Percentiles rank a stretch among this genome's conserved stretches.
These are phyloP conservation scores for Penicillium freii DNA, from an alignment of 2,329 filamentous ascomycete genomes.

Conservation along the genomic window DNA sequence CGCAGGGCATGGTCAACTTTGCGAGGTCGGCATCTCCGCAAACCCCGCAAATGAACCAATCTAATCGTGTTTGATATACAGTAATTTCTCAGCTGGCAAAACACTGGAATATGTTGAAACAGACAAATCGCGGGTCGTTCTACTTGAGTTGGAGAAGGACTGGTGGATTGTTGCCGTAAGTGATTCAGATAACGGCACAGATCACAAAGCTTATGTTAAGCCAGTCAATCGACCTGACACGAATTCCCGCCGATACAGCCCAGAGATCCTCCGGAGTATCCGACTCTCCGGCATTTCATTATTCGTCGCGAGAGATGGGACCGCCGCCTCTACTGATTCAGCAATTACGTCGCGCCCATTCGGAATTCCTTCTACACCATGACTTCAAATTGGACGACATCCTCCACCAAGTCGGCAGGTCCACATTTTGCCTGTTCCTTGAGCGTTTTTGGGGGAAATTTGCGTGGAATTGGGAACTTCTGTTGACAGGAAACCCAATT, in stretches of 20 bases:
- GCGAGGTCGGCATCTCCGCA: constrained; percentile 54
- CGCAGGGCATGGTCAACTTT: constrained; percentile 95
- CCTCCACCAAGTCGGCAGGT: constrained; percentile 62
- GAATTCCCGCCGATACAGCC: constrained; percentile 58
- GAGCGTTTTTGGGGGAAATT: constrained; percentile 78
- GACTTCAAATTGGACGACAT: constrained; percentile 69
- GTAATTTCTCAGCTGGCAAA: constrained; percentile 76
- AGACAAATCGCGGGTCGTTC: constrained; percentile 77
- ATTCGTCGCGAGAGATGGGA: constrained; percentile 86
- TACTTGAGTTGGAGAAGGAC: constrained; percentile 81
- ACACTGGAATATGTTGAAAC: constrained; percentile 85
- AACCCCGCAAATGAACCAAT: constrained; percentile 10
- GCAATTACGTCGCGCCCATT: constrained; percentile 79
- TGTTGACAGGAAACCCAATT: constrained; percentile 84
- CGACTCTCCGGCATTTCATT: constrained; percentile 61
- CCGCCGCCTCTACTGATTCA: constrained; percentile 73
- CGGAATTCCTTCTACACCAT: constrained; percentile 84
- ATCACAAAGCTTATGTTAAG: constrained; percentile 16
- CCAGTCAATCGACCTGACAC: constrained; percentile 78
- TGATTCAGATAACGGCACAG: constrained; percentile 13
- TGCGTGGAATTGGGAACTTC: constrained; percentile 72
- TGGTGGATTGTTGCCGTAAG: constrained; percentile 96
- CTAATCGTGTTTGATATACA: constrained; percentile 34
- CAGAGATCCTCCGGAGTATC: constrained; percentile 39
- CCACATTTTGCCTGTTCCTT: constrained; percentile 69